Percentiles rank a stretch among this genome's conserved stretches.
These are phyloP conservation scores for Candida ipomoeae DNA, from an alignment of 805 yeast species.

Conservation along the genomic window DNA sequence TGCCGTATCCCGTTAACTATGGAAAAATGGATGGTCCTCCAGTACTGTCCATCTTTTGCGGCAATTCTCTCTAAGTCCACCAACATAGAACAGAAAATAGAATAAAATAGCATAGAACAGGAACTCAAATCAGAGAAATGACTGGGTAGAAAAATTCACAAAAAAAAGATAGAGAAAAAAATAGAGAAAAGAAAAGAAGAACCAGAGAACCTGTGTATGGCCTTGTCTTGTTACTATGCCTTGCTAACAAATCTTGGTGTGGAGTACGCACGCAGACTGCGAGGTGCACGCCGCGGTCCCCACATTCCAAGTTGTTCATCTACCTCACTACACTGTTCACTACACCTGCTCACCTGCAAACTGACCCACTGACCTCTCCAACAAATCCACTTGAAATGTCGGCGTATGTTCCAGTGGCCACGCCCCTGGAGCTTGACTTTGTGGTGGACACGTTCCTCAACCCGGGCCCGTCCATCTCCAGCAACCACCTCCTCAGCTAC, in stretches of 20 bases:
- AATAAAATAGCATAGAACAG: too few species aligned
- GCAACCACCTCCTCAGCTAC: conserved; percentile 39
- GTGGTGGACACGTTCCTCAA: conserved; percentile 41
- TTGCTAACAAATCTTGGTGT: not conserved
- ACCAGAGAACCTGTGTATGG: too few species aligned
- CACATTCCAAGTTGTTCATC: not conserved
- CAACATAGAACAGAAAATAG: too few species aligned
- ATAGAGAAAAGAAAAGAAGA: too few species aligned
- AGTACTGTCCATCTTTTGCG: too few species aligned
- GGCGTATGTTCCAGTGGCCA: not conserved
- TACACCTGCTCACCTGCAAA: not conserved
- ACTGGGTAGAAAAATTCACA: too few species aligned
- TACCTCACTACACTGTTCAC: not conserved
- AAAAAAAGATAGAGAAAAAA: too few species aligned
- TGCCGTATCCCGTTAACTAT: too few species aligned
- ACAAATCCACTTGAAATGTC: not conserved
- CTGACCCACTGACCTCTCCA: not conserved
- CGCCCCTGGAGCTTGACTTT: conserved; percentile 45
- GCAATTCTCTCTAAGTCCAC: too few species aligned
- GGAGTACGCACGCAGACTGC: not conserved
- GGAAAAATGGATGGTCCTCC: too few species aligned
- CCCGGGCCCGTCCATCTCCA: conserved; percentile 33
- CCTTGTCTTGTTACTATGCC: too few species aligned
- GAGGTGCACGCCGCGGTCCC: not conserved
- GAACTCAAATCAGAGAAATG: too few species aligned